Conservation (phyloP, 148 eudicot genomes). For the Chenopodium formosanum region DNA sequence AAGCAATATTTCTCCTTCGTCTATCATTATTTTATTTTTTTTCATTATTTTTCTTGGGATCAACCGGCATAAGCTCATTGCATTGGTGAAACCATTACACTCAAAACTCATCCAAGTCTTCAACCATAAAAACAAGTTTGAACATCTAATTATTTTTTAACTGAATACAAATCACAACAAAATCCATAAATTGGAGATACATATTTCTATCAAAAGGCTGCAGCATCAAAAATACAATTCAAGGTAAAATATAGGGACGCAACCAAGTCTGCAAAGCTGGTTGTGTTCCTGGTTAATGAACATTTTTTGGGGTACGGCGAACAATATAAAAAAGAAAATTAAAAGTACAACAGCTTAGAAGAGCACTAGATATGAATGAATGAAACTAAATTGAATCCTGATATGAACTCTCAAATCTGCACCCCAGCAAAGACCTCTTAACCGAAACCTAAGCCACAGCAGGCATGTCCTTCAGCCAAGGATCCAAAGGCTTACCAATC, state of each 20-base stretch:
- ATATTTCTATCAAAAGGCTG: not conserved
- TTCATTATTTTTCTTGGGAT: too few species aligned
- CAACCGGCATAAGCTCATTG: too few species aligned
- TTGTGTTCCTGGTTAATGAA: constrained; percentile 10
- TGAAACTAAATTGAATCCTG: not conserved
- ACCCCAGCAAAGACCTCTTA: not conserved
- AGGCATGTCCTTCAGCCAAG: constrained; percentile 81
- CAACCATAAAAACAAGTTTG: too few species aligned
- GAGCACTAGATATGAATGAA: constrained; percentile 12
- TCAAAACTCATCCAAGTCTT: too few species aligned
- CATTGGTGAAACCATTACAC: too few species aligned
- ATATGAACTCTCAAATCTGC: not conserved
- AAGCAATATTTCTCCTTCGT: too few species aligned
- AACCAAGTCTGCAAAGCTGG: constrained; percentile 1
- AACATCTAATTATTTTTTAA: too few species aligned
- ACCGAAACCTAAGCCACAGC: constrained; percentile 38
- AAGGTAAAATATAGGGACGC: constrained; percentile 10
- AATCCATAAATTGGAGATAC: not conserved
- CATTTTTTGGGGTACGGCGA: not conserved
- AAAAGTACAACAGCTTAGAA: not conserved
- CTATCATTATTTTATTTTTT: too few species aligned
- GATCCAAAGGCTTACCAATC: constrained; percentile 77
- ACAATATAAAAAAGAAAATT: not conserved
- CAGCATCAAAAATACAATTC: not conserved
- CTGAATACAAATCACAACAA: not conserved